These are phyloP conservation scores for Rhodotorula paludigena DNA, from an alignment of 768 basidiomycete species.

Conservation along the genomic window DNA sequence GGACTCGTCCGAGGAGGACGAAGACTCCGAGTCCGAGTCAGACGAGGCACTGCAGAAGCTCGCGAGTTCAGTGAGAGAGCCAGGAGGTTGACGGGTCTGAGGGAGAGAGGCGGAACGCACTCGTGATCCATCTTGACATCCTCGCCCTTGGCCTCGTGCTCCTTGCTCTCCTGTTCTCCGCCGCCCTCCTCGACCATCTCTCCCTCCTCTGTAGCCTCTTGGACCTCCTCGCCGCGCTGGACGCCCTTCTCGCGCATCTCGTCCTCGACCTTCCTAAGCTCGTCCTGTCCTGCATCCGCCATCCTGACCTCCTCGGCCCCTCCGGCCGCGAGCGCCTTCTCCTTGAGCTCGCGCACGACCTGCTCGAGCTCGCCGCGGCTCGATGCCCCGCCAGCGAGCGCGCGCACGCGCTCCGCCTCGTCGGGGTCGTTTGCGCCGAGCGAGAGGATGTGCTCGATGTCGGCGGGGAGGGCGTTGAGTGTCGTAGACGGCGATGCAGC, in stretches of 20 bases:
- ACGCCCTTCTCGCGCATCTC: slow-evolving; percentile 33
- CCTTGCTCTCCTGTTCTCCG: not conserved
- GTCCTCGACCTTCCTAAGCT: slow-evolving; percentile 18
- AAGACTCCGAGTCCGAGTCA: slow-evolving; percentile 26
- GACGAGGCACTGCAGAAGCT: slow-evolving; percentile 14
- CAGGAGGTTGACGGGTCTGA: accelerated
- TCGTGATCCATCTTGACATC: slow-evolving; percentile 2
- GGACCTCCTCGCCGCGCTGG: slow-evolving; percentile 3
- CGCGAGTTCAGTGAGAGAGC: not conserved
- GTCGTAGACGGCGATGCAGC: slow-evolving; percentile 11
- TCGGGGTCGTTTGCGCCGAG: slow-evolving; percentile 33
- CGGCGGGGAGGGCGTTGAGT: slow-evolving; percentile 28
- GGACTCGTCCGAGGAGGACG: slow-evolving; percentile 17
- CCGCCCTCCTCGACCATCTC: not conserved
- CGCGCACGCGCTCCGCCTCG: not conserved
- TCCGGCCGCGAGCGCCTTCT: not conserved
- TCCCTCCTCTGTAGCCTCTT: not conserved
- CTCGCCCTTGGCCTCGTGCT: not conserved
- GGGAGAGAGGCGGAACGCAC: not conserved
- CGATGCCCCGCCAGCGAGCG: not conserved
- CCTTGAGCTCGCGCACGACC: slow-evolving; percentile 28
- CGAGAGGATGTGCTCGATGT: slow-evolving; percentile 37
- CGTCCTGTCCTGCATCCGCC: not conserved
- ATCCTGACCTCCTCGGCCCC: not conserved
- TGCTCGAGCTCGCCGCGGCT: slow-evolving; percentile 16